A percentile compares a stretch with the other conserved stretches of the same genome.
Evolutionary conservation across 805 yeast species (phyloP).

Genomic region (Pichia exigua): DNA sequence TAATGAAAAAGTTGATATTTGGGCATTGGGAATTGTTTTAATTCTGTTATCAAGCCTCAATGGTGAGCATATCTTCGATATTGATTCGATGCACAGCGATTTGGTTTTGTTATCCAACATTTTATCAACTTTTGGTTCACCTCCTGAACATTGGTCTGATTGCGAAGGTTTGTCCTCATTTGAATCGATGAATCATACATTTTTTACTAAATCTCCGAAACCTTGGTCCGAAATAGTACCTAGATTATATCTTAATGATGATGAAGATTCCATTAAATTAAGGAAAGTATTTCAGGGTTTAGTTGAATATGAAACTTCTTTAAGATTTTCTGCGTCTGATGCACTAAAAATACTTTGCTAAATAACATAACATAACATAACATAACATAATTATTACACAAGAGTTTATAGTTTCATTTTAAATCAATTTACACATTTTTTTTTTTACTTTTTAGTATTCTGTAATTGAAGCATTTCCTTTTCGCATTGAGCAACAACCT

Average conservation of each 20-base stretch:
- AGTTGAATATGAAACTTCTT: constrained; percentile 34
- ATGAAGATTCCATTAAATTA: constrained; percentile 7
- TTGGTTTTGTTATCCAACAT: constrained; percentile 49
- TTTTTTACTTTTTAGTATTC: not conserved
- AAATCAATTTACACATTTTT: not conserved
- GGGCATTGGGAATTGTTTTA: constrained; percentile 62
- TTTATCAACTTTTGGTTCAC: constrained; percentile 56
- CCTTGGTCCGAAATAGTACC: constrained; percentile 30
- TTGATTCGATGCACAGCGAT: constrained; percentile 43
- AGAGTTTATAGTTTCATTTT: not conserved
- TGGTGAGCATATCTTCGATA: constrained; percentile 31
- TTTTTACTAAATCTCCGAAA: constrained; percentile 18
- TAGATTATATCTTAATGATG: constrained; percentile 13
- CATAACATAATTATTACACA: not conserved
- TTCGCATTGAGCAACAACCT: constrained; percentile 42
- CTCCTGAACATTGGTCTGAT: constrained; percentile 40
- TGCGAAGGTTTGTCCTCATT: constrained; percentile 32
- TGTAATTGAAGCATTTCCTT: constrained; percentile 20
- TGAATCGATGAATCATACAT: constrained; percentile 24
- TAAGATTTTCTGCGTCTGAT: constrained; percentile 27
- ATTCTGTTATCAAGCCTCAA: constrained; percentile 41
- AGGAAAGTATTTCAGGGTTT: constrained; percentile 32
- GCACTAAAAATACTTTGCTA: constrained; percentile 11
- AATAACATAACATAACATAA: not conserved
- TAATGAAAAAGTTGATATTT: constrained; percentile 51